Base-by-base conservation (phyloP, 2,329 filamentous ascomycete genomes). In the Fusarium hainanense region DNA sequence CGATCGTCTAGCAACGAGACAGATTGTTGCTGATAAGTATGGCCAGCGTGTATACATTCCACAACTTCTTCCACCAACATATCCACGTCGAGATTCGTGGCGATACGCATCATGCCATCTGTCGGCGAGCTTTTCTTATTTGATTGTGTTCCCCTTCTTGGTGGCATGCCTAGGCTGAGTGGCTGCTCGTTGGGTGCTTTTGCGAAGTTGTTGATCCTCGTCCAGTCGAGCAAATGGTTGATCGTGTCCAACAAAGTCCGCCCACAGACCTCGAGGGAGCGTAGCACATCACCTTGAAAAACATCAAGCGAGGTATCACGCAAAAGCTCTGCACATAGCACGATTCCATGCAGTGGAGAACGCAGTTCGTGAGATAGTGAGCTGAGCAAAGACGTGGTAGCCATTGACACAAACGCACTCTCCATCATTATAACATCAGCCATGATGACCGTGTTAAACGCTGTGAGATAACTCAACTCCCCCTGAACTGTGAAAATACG, bases 321-420 rank as follows among this genome's bases (percentile, higher is more conserved):
- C 1, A 90, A 71, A 8, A 89, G 77, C 66, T 88, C 86, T 1
- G 82, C 80, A 59, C 80, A 86, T 0, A 86, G 84, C 0, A 90
- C 76, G 32, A 90, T 84, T 3, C 88, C 88, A 59, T 90, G 88
- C 3, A 90, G 78, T 0, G 88, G 88, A 7, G 85, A 88, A 10
- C 88, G 82, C 12, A 90, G 79, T 70, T 90, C 88, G 70, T 90
- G 88, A 4, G 85, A 88, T 13, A 90, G 84, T 5, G 85, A 89
- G 4, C 85, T 85, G 16, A 90, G 83, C 46, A 89, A 85, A 59
- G 89, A 87, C 2, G 84, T 84, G 72, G 88, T 89, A 32, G 86
- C 84, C 58, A 79, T 82, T 34, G 82, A 80, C 0, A 80, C 79
- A 13, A 77, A 71, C 11, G 75, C 4, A 75, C 73, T 28, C 79